Evolutionary conservation across 257 asterid genomes (phyloP).

Genomic region (Scutellaria minor): DNA sequence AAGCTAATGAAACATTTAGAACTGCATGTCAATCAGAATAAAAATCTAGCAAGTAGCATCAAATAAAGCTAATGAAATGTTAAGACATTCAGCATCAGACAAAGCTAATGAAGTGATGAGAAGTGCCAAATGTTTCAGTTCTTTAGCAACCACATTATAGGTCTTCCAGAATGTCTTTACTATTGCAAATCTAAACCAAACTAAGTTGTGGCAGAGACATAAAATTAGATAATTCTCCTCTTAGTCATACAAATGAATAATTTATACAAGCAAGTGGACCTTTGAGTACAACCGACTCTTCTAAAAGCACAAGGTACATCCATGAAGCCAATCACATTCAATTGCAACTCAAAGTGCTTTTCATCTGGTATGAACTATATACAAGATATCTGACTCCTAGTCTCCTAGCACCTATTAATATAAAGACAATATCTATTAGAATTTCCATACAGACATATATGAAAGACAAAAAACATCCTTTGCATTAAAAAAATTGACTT

Average conservation of each 20-base stretch:
- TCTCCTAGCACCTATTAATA: not conserved
- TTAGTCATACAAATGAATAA: conserved; percentile 14
- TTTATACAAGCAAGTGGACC: not conserved
- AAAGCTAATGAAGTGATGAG: not conserved
- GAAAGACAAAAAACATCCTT: not conserved
- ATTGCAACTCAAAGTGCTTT: not conserved
- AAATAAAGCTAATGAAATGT: not conserved
- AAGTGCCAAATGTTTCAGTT: not conserved
- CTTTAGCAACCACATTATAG: not conserved
- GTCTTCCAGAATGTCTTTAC: not conserved
- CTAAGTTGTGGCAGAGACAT: not conserved
- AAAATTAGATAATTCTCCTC: not conserved
- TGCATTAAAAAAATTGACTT: not conserved
- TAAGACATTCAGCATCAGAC: not conserved
- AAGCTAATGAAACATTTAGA: not conserved
- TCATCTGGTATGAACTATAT: not conserved
- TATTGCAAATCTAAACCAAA: conserved; percentile 1
- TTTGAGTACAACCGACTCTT: not conserved
- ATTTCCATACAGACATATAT: not conserved
- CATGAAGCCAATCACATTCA: not conserved
- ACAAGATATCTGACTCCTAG: not conserved
- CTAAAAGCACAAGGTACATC: not conserved
- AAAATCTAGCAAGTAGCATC: not conserved
- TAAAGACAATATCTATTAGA: not conserved
- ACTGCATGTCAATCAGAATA: conserved; percentile 1